Base-by-base conservation (phyloP, 176 grass and related monocot genomes). In the Phragmites australis region DNA sequence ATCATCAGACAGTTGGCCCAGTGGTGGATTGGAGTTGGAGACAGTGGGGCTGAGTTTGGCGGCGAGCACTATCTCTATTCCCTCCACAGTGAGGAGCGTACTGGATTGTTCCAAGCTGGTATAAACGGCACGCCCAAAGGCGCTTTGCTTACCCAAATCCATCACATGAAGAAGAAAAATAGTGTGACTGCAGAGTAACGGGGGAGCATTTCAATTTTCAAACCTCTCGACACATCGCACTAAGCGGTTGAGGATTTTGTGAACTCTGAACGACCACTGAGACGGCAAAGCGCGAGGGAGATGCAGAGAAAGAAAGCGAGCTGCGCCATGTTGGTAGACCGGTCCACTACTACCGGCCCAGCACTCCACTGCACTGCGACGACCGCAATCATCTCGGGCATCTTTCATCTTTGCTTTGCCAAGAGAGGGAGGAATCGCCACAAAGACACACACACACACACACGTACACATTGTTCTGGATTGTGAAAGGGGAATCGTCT, bases 141-240 rank as follows among this genome's bases (percentile, higher is more conserved):
- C 4, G 8, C 76, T 54, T 79, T 67, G 5, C 59, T 26, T 39
- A 42, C 30, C 66, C 34, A 54, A 68, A 68, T 45, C 54, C 26
- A 82, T 50, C 45, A 18, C 0, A 82, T n/a, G n/a, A n/a, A n/a
- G n/a, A n/a, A n/a, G n/a, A n/a, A n/a, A n/a, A n/a, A n/a, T n/a
- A n/a, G n/a, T n/a, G n/a, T n/a, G n/a, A n/a, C n/a, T n/a, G n/a
- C n/a, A n/a, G n/a, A 22, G 22, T 26, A 57, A 25, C 0, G 77
- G 70, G 70, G 61, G 17, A 51, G 18, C 69, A 61, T 19, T 76
- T 65, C 68, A 30, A 31, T 51, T 19, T 76, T 65, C 68, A 30
- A 31, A 30, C 50, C 49, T 75, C 46, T 75, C 85, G 29, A 87
- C 43, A 19, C 44, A 68, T 25, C 71, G 78, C 85, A 82, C 71